A percentile compares a stretch with the other conserved stretches of the same genome.
Conservation (phyloP, 2,329 filamentous ascomycete genomes). For the Neocatenulostroma microsporum region DNA sequence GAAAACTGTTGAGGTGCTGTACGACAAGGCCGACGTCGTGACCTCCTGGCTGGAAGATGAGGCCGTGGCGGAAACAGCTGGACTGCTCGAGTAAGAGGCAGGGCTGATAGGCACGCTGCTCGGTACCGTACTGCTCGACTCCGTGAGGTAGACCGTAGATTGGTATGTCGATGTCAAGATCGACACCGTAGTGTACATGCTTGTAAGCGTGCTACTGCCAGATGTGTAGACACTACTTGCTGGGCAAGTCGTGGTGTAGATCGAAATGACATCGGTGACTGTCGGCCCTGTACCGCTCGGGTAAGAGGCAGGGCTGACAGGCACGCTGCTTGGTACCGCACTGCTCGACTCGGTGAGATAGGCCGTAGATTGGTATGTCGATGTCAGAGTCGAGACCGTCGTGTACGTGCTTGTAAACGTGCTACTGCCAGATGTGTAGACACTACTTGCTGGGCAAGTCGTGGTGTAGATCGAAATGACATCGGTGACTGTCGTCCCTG, state of each 20-base stretch:
- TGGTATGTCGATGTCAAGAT: slow-evolving; percentile 8
- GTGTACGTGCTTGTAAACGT: slow-evolving; percentile 10
- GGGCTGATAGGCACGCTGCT: not conserved
- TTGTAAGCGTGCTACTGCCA: slow-evolving; percentile 5
- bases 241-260: slow-evolving; percentile 14
- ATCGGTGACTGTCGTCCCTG: slow-evolving; percentile 8
- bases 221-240: slow-evolving; percentile 4
- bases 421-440: not conserved
- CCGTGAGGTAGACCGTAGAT: not conserved
- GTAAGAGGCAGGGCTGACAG: not conserved
- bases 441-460: slow-evolving; percentile 9
- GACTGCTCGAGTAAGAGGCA: not conserved
- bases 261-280: slow-evolving; percentile 7
- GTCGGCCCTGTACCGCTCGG: slow-evolving; percentile 1
- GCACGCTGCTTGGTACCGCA: not conserved
- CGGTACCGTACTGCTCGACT: not conserved
- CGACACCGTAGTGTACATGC: slow-evolving; percentile 11
- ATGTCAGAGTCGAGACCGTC: slow-evolving; percentile 12
- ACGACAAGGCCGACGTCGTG: slow-evolving; percentile 1
- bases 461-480: slow-evolving; percentile 11
- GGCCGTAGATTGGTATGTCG: not conserved
- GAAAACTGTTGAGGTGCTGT: slow-evolving; percentile 16
- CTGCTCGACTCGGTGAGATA: not conserved
- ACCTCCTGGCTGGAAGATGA: no score
- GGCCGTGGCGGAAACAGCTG: no score